Conservation (phyloP, 139 green algal genomes). For the Zygnema circumcarinatum region DNA sequence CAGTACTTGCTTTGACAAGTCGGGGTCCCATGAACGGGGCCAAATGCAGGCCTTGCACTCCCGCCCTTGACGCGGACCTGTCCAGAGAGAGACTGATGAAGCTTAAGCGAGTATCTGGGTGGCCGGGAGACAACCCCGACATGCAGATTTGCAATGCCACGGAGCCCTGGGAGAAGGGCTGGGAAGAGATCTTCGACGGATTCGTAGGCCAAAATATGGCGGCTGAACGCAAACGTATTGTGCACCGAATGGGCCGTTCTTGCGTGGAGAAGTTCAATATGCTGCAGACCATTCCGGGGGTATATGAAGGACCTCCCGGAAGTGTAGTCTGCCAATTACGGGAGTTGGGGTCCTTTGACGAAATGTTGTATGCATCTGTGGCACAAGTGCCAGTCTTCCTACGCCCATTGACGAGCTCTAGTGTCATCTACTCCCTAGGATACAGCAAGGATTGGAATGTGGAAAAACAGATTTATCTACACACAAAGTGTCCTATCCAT, state of each 20-base stretch:
- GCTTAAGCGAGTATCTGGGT: neutral
- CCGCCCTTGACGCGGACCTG: no score
- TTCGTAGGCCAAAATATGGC: neutral
- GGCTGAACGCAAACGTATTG: neutral
- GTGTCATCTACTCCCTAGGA: neutral
- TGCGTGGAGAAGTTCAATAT: neutral
- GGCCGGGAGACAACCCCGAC: neutral
- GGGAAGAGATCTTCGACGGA: conserved; percentile 24
- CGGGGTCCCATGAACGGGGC: conserved; percentile 32
- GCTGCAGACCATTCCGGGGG: neutral
- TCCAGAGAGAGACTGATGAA: no score
- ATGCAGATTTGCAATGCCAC: conserved; percentile 27
- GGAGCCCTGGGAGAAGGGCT: conserved; percentile 14
- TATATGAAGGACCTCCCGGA: neutral
- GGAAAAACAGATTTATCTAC: no score
- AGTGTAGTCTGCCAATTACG: neutral
- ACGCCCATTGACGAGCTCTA: neutral
- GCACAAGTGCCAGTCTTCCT: neutral
- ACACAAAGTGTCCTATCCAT: no score
- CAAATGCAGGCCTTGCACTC: conserved; percentile 49
- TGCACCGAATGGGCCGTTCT: neutral
- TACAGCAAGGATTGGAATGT: no score
- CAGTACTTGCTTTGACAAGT: conserved; percentile 5
- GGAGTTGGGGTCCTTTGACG: neutral
- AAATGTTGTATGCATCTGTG: no score